These are phyloP conservation scores for Scytalidium lignicola DNA, from an alignment of 2,329 filamentous ascomycete species.

Conservation along the genomic window DNA sequence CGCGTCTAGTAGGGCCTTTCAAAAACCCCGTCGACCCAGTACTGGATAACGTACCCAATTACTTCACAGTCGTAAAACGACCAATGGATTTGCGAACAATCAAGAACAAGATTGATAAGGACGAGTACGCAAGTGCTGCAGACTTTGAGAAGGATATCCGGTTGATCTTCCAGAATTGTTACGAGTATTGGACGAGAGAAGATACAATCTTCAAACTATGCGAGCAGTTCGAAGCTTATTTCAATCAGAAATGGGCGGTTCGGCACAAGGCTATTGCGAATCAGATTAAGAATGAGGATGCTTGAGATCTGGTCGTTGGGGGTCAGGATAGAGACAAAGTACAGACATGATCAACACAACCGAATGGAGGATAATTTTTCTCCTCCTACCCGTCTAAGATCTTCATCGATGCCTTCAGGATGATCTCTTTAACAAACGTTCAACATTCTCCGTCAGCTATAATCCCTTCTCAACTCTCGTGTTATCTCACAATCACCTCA, in stretches of 20 bases:
- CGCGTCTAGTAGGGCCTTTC: slow-evolving; percentile 58
- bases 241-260: slow-evolving; percentile 53
- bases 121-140: slow-evolving; percentile 45
- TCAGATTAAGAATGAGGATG: slow-evolving; percentile 38
- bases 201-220: slow-evolving; percentile 51
- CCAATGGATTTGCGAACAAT: slow-evolving; percentile 60
- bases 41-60: slow-evolving; percentile 55
- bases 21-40: slow-evolving; percentile 53
- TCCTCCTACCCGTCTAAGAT: neutral
- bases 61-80: slow-evolving; percentile 53
- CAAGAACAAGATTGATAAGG: slow-evolving; percentile 53
- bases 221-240: slow-evolving; percentile 51
- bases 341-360: no score
- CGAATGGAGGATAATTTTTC: neutral
- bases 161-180: slow-evolving; percentile 60
- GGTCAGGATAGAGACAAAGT: neutral
- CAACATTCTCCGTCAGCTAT: no score
- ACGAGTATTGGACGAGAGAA: slow-evolving; percentile 54
- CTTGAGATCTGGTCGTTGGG: neutral
- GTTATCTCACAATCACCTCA: no score
- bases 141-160: slow-evolving; percentile 54
- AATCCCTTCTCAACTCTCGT: no score
- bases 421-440: no score
- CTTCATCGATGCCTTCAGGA: no score
- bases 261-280: slow-evolving; percentile 58